Percentiles rank a stretch among this genome's conserved stretches.
Conservation (phyloP, 176 grass and related monocot genomes). For the Eragrostis nindensis region DNA sequence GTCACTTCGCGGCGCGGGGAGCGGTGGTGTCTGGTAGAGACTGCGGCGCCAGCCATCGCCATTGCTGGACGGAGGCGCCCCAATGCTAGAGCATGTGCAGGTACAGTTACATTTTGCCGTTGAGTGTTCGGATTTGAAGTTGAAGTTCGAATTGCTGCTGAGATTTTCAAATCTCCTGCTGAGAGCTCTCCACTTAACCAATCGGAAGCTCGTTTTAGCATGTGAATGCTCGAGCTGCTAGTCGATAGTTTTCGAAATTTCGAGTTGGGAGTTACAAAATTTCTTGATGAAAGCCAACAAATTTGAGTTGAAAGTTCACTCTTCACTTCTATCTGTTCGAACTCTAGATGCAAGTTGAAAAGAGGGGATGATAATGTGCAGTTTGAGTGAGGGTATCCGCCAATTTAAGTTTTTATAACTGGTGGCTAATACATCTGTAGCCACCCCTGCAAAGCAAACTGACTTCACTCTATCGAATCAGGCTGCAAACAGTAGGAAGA, state of each 20-base stretch:
- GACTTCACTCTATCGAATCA: background rate
- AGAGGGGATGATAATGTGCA: too few relatives aligned
- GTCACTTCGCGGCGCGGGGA: background rate
- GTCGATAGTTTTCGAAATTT: background rate
- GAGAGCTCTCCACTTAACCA: background rate
- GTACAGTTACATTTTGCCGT: background rate
- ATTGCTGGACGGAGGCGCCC: background rate
- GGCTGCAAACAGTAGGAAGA: background rate
- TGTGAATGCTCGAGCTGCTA: background rate
- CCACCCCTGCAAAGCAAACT: background rate
- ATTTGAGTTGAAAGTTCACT: background rate
- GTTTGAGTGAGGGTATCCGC: background rate
- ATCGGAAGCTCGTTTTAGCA: background rate
- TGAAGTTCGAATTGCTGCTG: background rate
- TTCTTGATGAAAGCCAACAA: background rate
- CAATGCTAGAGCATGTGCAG: background rate
- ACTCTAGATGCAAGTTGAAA: background rate
- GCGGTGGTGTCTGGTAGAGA: background rate
- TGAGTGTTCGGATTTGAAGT: background rate
- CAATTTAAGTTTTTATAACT: background rate
- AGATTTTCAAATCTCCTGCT: constrained; percentile 19
- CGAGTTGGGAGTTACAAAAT: background rate
- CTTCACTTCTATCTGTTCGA: background rate
- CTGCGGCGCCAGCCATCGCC: background rate
- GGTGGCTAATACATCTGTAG: background rate